Percentiles rank a stretch among this genome's conserved stretches.
Conservation (phyloP, 371 early-diverging fungal genomes). For the Actinomucor elegans region DNA sequence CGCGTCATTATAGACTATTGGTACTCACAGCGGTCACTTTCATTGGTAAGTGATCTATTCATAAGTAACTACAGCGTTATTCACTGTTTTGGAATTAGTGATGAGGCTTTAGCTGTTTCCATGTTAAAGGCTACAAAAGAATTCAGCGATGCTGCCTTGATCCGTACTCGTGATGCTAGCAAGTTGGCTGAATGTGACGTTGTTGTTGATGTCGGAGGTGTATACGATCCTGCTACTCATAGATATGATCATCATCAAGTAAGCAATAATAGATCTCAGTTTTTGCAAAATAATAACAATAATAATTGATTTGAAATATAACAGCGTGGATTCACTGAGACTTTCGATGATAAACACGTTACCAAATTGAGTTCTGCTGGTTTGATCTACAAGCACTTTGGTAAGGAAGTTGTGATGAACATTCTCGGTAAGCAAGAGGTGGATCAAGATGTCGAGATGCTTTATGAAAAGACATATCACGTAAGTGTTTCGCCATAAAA, state of each 20-base stretch:
- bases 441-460: conserved; percentile 57
- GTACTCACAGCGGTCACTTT: conserved; percentile 88
- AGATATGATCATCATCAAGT: conserved; percentile 98
- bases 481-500: too few species aligned
- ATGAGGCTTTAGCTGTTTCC: conserved; percentile 94
- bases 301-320: neutral
- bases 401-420: conserved; percentile 73
- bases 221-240: conserved; percentile 77
- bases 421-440: conserved; percentile 55
- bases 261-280: neutral
- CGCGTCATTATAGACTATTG: conserved; percentile 50
- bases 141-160: conserved; percentile 71
- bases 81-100: too few species aligned
- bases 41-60: conserved; percentile 78
- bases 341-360: conserved; percentile 74
- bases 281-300: neutral
- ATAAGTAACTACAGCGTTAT: neutral
- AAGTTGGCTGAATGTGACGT: conserved; percentile 82
- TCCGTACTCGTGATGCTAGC: conserved; percentile 87
- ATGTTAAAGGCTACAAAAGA: conserved; percentile 76
- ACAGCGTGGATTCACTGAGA: conserved; percentile 86
- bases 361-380: conserved; percentile 94
- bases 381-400: conserved; percentile 92
- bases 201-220: conserved; percentile 98
- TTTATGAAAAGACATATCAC: conserved; percentile 84